These are phyloP conservation scores for Mucor mucedo DNA, from an alignment of 371 early-diverging fungal genomes.

Conservation along the genomic window DNA sequence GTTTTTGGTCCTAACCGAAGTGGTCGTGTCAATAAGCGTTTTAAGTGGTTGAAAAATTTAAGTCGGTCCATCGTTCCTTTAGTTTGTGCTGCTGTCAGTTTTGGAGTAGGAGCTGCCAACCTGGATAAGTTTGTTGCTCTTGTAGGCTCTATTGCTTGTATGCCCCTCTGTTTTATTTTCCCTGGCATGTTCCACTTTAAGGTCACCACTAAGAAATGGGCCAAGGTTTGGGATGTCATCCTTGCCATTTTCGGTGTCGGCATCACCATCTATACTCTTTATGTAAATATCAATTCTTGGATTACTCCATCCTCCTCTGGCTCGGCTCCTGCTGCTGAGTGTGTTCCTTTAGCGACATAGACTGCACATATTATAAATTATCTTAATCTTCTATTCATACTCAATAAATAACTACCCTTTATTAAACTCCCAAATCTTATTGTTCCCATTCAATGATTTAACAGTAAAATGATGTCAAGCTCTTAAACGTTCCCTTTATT, in stretches of 20 bases:
- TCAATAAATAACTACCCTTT: background rate
- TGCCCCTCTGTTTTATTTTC: slow-evolving; percentile 52
- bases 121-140: slow-evolving; percentile 81
- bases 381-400: background rate
- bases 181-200: slow-evolving; percentile 71
- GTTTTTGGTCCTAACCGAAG: slow-evolving; percentile 31
- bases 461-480: too few relatives aligned
- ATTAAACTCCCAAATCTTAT: too few relatives aligned
- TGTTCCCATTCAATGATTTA: too few relatives aligned
- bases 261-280: slow-evolving; percentile 50
- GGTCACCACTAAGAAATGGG: slow-evolving; percentile 38
- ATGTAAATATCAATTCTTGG: slow-evolving; percentile 46
- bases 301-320: slow-evolving; percentile 24
- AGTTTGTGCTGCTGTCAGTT: slow-evolving; percentile 65
- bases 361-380: background rate
- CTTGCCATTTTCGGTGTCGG: slow-evolving; percentile 60
- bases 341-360: background rate
- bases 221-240: slow-evolving; percentile 42
- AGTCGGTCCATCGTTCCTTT: slow-evolving; percentile 58
- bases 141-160: slow-evolving; percentile 50
- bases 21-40: slow-evolving; percentile 16
- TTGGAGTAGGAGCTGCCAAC: slow-evolving; percentile 62
- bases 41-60: slow-evolving; percentile 74
- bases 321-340: background rate
- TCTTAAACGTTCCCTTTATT: too few relatives aligned